These are phyloP conservation scores for Parsonsia alboflavescens DNA, from an alignment of 257 asterid species.

Conservation along the genomic window DNA sequence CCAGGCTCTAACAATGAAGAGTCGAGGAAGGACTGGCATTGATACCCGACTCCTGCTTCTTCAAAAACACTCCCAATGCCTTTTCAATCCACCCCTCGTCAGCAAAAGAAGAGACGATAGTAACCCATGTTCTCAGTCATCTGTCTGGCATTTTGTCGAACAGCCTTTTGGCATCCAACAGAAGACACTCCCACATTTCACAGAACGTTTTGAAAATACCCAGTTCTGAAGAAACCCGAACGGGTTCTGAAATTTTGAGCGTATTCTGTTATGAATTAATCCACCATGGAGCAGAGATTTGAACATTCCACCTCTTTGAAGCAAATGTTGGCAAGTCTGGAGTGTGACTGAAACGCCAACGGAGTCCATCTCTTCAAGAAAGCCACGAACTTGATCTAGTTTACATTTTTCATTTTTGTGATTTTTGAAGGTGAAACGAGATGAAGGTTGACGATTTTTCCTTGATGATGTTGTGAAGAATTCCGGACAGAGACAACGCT, in stretches of 20 bases:
- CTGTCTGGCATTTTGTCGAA: slow-evolving; percentile 44
- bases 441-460: slow-evolving; percentile 44
- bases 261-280: slow-evolving; percentile 27
- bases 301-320: slow-evolving; percentile 34
- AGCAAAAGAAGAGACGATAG: slow-evolving; percentile 41
- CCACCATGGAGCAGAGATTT: slow-evolving; percentile 36
- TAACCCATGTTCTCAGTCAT: slow-evolving; percentile 34
- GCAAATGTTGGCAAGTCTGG: slow-evolving; percentile 38
- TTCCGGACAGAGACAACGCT: slow-evolving; percentile 17
- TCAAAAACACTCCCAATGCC: slow-evolving; percentile 29
- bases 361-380: slow-evolving; percentile 43
- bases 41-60: slow-evolving; percentile 22
- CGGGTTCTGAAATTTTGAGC: slow-evolving; percentile 18
- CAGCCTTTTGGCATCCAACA: slow-evolving; percentile 33
- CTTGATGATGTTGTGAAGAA: slow-evolving; percentile 15
- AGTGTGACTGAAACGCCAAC: slow-evolving; percentile 31
- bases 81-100: slow-evolving; percentile 27
- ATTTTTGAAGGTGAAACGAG: slow-evolving; percentile 40
- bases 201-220: slow-evolving; percentile 31
- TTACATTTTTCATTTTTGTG: slow-evolving; percentile 34
- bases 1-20: slow-evolving; percentile 34
- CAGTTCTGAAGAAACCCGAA: slow-evolving; percentile 29
- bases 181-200: slow-evolving; percentile 30
- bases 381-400: slow-evolving; percentile 44
- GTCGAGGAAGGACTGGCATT: slow-evolving; percentile 17